Percentiles rank a stretch among this genome's conserved stretches.
Conservation (phyloP, 768 basidiomycete genomes). For the Dendrothele bispora region DNA sequence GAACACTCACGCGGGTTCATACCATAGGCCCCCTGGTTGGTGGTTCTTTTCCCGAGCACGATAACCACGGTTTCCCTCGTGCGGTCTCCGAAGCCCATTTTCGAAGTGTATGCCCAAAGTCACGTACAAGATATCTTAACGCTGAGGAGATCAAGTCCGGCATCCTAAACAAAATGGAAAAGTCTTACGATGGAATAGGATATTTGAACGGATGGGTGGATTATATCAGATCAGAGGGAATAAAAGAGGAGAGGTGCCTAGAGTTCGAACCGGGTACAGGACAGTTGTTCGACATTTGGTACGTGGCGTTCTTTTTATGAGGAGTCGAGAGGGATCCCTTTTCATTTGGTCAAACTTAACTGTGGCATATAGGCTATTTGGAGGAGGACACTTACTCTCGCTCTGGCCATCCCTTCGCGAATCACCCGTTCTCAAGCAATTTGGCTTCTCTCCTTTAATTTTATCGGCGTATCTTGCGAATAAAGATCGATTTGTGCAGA, state of each 20-base stretch:
- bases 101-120: slow-evolving; percentile 37
- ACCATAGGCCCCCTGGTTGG: slow-evolving; percentile 46
- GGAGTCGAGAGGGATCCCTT: too few species aligned
- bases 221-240: slow-evolving; percentile 37
- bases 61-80: slow-evolving; percentile 36
- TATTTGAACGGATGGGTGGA: slow-evolving; percentile 47
- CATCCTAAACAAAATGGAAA: slow-evolving; percentile 20
- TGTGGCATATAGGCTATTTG: slow-evolving; percentile 45
- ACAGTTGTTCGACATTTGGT: slow-evolving; percentile 58
- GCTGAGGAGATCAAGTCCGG: too few species aligned
- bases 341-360: slow-evolving; percentile 1
- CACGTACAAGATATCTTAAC: slow-evolving; percentile 28
- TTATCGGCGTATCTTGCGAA: too few species aligned
- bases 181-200: slow-evolving; percentile 28
- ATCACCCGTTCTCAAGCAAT: slow-evolving; percentile 51
- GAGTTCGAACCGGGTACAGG: slow-evolving; percentile 35
- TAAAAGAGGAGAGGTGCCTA: slow-evolving; percentile 50
- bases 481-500: too few species aligned
- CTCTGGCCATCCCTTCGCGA: slow-evolving; percentile 42
- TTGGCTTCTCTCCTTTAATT: slow-evolving; percentile 64
- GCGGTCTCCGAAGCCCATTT: slow-evolving; percentile 41
- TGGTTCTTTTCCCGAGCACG: slow-evolving; percentile 36
- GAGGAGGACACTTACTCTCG: slow-evolving; percentile 39
- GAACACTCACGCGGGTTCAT: too few species aligned
- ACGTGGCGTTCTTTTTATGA: slow-evolving; percentile 17